Evolutionary conservation across 257 asterid species (phyloP), one percentile per base, ranked within the genome.

Genomic region (Cinchona pubescens): DNA sequence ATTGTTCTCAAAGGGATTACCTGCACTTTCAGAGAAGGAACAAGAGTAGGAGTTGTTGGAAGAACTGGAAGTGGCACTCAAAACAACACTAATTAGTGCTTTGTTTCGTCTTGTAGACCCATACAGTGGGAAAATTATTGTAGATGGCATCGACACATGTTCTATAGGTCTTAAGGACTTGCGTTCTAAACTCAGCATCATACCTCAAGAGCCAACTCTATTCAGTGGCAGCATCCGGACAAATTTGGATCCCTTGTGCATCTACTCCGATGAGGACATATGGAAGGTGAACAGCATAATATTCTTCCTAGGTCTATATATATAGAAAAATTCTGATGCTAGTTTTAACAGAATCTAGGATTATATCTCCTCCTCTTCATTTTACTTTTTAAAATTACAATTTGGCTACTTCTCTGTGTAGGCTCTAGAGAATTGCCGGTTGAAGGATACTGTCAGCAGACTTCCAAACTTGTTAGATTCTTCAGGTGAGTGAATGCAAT

Each of bases 41-140:
- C 67, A 1, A 77, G 94, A 82, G 81, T 89, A 23, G 97, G 97
- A 56, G 87, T 92, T 13, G 96, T 92, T 72, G 97, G 96, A 60
- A 83, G 97, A 86, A 92, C 97, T 0, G 96, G 97, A 77, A 92
- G 97, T 32, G 97, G 97, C 32, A n/a, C n/a, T n/a, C n/a, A 92
- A 90, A 79, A 89, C 96, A 5, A 90, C 96, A 35, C 82, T 92
- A 0, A 89, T 89, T 16, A 83, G 92, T 73, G 87, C 97, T 5
- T 74, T 92, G 84, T 92, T 90, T 80, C 97, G 91, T 37, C 84
- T 92, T 21, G 96, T 92, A 46, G 97, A 92, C 78, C 97, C 97
- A 49, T 79, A 74, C 49, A 68, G 85, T 11, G 97, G 96, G 67
- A 60, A 67, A 27, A 85, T 90, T 23, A 56, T 86, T 5, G 51